Base-by-base conservation (phyloP, 306 rosid species). In the Glycyrrhiza uralensis region DNA sequence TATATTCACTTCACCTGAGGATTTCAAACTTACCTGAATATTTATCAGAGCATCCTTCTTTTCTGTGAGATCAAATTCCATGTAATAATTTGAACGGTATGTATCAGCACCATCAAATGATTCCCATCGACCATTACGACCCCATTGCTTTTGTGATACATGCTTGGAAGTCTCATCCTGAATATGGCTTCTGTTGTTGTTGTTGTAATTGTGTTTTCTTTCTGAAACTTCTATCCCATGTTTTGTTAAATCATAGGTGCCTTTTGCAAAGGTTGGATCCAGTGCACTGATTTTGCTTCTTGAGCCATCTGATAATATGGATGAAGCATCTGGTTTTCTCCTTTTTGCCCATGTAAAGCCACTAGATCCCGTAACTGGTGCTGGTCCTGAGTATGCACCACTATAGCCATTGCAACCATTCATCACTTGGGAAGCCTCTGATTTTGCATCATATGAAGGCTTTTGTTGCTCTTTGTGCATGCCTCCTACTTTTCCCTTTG, bases 231-330 rank as follows among this genome's bases (percentile, higher is more conserved):
- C 52, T 26, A 30, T 79, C 72, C 64, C 76, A 6, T 41, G 73
- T 77, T 66, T 87, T 3, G 84, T 42, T 20, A 76, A 23, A 54
- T 82, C 80, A 20, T 80, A 83, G 0, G 87, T 75, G 55, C 75
- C 77, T 65, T 74, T 87, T 19, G 96, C 97, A 60, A 89, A 95
- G 3, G 86, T 77, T 50, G 99, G 87, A 74, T 95, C 99, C 24
- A 95, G 45, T 23, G 84, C 86, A 80, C 96, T 93, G 69, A 89
- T 72, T 71, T 89, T 93, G 84, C 98, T 91, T 78, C 82, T 86
- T 36, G 92, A 82, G 12, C 96, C 86, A 32, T 89, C 93, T 38
- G 99, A 95, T 63, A 91, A 60, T 10, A 85, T 67, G 11, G 97
- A 95, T 49, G 85, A 29, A 71, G 60, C 61, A 12, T 81, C 90